Conservation (phyloP, 345 rosid species). For the Rhodomyrtus tomentosa region DNA sequence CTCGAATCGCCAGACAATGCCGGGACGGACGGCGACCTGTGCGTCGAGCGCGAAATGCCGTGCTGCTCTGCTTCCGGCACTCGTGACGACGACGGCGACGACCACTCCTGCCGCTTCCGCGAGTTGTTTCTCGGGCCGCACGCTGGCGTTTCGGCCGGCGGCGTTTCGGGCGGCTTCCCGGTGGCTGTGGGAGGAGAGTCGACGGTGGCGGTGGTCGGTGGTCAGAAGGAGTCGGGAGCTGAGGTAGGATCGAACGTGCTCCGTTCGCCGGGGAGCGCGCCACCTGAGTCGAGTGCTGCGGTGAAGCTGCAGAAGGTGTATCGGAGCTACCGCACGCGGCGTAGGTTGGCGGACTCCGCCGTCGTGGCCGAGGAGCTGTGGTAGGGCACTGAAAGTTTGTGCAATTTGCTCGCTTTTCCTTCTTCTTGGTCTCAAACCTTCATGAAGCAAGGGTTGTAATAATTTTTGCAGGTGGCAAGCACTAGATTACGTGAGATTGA, state of each 20-base stretch:
- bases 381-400: constrained; percentile 10
- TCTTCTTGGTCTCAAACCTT: background rate
- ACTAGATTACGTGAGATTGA: constrained; percentile 63
- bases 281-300: constrained; percentile 24
- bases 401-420: background rate
- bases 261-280: background rate
- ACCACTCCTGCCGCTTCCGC: background rate
- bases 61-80: background rate
- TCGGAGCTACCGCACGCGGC: constrained; percentile 86
- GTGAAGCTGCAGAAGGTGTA: constrained; percentile 79
- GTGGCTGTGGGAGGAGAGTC: background rate
- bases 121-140: background rate
- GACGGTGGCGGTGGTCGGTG: background rate
- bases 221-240: background rate
- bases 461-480: constrained; percentile 64
- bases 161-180: background rate
- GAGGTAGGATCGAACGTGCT: background rate
- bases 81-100: too few relatives aligned
- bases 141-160: background rate
- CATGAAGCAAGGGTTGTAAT: background rate
- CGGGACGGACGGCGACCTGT: background rate
- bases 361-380: constrained; percentile 88
- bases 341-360: constrained; percentile 77
- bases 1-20: background rate
- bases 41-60: background rate